Conservation (phyloP, 1,284 basidiomycete genomes). For the Amylostereum areolatum region DNA sequence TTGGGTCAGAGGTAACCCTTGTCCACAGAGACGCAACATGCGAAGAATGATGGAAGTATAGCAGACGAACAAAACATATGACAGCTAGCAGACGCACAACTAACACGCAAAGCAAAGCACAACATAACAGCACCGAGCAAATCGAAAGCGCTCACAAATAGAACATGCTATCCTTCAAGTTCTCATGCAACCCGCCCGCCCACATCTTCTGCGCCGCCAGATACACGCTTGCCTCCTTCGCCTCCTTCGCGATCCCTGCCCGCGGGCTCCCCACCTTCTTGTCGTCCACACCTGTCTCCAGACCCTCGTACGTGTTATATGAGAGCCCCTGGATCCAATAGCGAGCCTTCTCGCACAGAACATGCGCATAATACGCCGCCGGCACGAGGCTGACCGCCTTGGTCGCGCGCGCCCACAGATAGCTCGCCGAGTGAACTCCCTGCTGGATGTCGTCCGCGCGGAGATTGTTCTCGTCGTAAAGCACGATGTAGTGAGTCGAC, state of each 20-base stretch:
- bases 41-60: too few relatives aligned
- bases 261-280: slow-evolving; percentile 7
- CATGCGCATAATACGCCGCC: slow-evolving; percentile 70
- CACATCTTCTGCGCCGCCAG: slow-evolving; percentile 47
- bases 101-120: neutral
- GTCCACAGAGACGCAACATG: too few relatives aligned
- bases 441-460: slow-evolving; percentile 63
- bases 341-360: slow-evolving; percentile 69
- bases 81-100: too few relatives aligned
- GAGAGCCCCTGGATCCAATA: slow-evolving; percentile 63
- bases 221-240: slow-evolving; percentile 41
- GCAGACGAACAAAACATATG: too few relatives aligned
- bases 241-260: slow-evolving; percentile 30
- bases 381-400: slow-evolving; percentile 73
- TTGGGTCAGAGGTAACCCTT: too few relatives aligned
- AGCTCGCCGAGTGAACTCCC: slow-evolving; percentile 57
- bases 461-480: slow-evolving; percentile 66
- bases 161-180: slow-evolving; percentile 62
- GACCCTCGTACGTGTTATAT: slow-evolving; percentile 23
- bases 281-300: slow-evolving; percentile 6
- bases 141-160: slow-evolving; percentile 45
- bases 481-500: slow-evolving; percentile 68
- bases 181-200: slow-evolving; percentile 57
- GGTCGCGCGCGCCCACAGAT: slow-evolving; percentile 70
- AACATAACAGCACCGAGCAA: neutral